Percentiles rank a stretch among this genome's conserved stretches.
phyloP scores from a whole-genome alignment of 2,329 filamentous ascomycete species.

The Cladophialophora exuberans region DNA sequence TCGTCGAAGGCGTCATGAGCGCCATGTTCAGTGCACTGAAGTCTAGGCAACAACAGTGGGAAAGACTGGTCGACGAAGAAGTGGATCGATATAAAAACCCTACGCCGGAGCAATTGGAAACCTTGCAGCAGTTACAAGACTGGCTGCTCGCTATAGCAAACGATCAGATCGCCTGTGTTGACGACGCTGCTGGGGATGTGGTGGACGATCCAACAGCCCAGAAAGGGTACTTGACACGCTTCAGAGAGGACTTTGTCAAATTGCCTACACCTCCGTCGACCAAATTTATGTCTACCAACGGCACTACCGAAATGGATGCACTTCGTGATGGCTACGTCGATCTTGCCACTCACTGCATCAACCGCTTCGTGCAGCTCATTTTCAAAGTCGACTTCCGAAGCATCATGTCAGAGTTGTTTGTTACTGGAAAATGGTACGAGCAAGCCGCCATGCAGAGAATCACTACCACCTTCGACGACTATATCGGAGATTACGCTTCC shows the following conservation, averaged over 20 bases:
- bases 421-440: conserved; percentile 77
- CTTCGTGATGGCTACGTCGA: conserved; percentile 94
- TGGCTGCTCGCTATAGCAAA: conserved; percentile 97
- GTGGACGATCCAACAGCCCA: conserved; percentile 72
- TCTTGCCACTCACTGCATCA: conserved; percentile 89
- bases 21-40: conserved; percentile 91
- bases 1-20: conserved; percentile 92
- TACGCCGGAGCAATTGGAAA: conserved; percentile 59
- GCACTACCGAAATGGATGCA: conserved; percentile 70
- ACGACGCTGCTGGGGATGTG: conserved; percentile 76
- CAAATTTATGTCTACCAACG: conserved; percentile 74
- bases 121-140: conserved; percentile 75
- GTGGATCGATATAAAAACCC: conserved; percentile 69
- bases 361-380: conserved; percentile 81
- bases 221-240: conserved; percentile 81
- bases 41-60: conserved; percentile 80
- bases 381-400: conserved; percentile 86
- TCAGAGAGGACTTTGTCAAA: conserved; percentile 79
- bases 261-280: conserved; percentile 67
- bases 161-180: conserved; percentile 97
- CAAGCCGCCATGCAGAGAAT: conserved; percentile 89
- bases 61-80: conserved; percentile 86
- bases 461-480: conserved; percentile 92
- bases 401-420: conserved; percentile 89
- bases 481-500: conserved; percentile 81